Conservation (phyloP, 176 grass and related monocot species). For the Carex pumila region DNA sequence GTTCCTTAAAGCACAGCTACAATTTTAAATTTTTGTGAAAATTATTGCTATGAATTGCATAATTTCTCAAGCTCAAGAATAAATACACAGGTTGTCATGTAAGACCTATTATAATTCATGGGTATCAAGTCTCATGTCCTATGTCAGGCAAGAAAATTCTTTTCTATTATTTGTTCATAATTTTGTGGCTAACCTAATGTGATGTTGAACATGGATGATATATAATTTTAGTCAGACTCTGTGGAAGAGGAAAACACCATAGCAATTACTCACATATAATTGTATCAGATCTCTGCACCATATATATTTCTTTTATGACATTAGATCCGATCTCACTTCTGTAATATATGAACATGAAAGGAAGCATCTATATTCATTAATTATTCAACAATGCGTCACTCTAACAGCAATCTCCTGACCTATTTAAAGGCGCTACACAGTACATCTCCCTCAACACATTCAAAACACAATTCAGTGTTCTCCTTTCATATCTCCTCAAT, state of each 20-base stretch:
- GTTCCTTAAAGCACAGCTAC: not conserved
- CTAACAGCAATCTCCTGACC: not conserved
- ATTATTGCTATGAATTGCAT: not conserved
- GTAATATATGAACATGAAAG: constrained; percentile 7
- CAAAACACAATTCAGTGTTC: not conserved
- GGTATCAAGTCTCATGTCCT: no score
- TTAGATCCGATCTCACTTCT: constrained; percentile 15
- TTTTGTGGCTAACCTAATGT: not conserved
- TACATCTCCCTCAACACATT: not conserved
- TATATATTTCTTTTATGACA: not conserved
- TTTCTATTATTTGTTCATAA: not conserved
- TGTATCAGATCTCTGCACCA: not conserved
- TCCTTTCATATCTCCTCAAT: not conserved
- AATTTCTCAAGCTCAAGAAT: not conserved
- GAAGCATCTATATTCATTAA: constrained; percentile 7
- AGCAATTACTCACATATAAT: not conserved
- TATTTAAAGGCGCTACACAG: constrained; percentile 7
- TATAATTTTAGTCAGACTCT: not conserved
- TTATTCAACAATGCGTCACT: not conserved
- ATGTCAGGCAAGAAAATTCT: not conserved
- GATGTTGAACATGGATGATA: not conserved
- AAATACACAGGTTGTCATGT: not conserved
- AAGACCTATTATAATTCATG: not conserved
- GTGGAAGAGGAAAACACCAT: not conserved
- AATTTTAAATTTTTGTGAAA: not conserved